Evolutionary conservation across 2,329 filamentous ascomycete species (phyloP).

Genomic region (Purpureocillium takamizusanense): DNA sequence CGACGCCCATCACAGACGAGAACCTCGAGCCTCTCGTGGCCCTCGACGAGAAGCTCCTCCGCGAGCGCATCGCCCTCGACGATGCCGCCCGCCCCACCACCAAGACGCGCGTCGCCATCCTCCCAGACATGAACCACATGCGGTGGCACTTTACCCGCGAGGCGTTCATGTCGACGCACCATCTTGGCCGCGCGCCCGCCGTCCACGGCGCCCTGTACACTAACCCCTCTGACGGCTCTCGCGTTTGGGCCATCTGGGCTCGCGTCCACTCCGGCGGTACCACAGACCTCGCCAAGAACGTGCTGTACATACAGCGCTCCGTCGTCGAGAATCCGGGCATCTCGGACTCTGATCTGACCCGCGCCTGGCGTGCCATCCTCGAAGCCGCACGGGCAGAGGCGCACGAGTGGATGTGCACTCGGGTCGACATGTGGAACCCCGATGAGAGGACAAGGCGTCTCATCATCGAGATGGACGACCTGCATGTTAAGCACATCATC

Average conservation of each 20-base stretch:
- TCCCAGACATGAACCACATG: slow-evolving; percentile 21
- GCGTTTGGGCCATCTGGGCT: slow-evolving; percentile 69
- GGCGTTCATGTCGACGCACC: slow-evolving; percentile 60
- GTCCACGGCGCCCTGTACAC: slow-evolving; percentile 64
- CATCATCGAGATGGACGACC: slow-evolving; percentile 31
- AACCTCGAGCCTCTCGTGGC: slow-evolving; percentile 54
- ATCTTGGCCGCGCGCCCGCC: slow-evolving; percentile 46
- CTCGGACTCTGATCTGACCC: slow-evolving; percentile 32
- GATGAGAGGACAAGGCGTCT: slow-evolving; percentile 40
- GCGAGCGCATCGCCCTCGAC: too few species aligned
- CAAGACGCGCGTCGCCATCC: slow-evolving; percentile 22
- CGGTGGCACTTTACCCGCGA: slow-evolving; percentile 66
- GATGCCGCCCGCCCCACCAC: slow-evolving; percentile 13
- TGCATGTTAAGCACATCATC: slow-evolving; percentile 41
- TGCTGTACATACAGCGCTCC: slow-evolving; percentile 59
- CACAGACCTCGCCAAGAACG: slow-evolving; percentile 49
- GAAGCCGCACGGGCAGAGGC: slow-evolving; percentile 62
- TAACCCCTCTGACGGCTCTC: slow-evolving; percentile 31
- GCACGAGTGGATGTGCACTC: slow-evolving; percentile 56
- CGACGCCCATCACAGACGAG: slow-evolving; percentile 42
- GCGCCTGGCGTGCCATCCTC: slow-evolving; percentile 54
- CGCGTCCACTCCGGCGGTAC: slow-evolving; percentile 53
- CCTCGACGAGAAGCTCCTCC: slow-evolving; percentile 55
- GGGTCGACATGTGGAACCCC: slow-evolving; percentile 81
- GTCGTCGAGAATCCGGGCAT: slow-evolving; percentile 49